phyloP scores from a whole-genome alignment of 305 asterid genomes.

The Ilex paraguariensis region DNA sequence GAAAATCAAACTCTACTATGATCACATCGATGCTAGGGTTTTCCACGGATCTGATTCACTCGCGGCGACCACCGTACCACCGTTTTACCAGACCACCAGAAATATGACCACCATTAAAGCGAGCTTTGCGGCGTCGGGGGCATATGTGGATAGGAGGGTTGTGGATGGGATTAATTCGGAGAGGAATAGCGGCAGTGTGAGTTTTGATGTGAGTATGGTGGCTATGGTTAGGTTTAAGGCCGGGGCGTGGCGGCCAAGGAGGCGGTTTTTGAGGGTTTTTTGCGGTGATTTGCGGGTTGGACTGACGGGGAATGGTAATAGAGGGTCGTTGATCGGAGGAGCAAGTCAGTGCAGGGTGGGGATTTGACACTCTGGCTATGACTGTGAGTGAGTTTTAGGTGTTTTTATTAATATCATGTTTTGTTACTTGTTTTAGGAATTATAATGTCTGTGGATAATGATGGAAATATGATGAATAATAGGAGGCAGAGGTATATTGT shows the following conservation, averaged over 20 bases:
- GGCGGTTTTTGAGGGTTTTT: slow-evolving; percentile 57
- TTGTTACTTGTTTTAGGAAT: background rate
- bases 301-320: slow-evolving; percentile 30
- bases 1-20: slow-evolving; percentile 52
- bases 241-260: slow-evolving; percentile 4
- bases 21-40: slow-evolving; percentile 36
- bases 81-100: background rate
- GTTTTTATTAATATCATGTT: slow-evolving; percentile 12
- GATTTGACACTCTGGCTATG: slow-evolving; percentile 38
- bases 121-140: background rate
- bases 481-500: background rate
- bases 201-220: background rate
- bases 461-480: background rate
- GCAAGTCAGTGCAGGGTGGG: slow-evolving; percentile 60
- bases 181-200: background rate
- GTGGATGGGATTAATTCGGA: background rate
- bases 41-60: slow-evolving; percentile 15
- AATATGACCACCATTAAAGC: background rate
- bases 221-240: background rate
- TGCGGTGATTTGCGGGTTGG: slow-evolving; percentile 59
- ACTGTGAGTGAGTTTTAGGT: slow-evolving; percentile 11
- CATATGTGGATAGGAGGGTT: background rate
- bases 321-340: slow-evolving; percentile 51
- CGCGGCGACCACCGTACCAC: background rate
- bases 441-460: background rate